Conservation (phyloP, 2,329 filamentous ascomycete species). For the Aspergillus unguis region DNA sequence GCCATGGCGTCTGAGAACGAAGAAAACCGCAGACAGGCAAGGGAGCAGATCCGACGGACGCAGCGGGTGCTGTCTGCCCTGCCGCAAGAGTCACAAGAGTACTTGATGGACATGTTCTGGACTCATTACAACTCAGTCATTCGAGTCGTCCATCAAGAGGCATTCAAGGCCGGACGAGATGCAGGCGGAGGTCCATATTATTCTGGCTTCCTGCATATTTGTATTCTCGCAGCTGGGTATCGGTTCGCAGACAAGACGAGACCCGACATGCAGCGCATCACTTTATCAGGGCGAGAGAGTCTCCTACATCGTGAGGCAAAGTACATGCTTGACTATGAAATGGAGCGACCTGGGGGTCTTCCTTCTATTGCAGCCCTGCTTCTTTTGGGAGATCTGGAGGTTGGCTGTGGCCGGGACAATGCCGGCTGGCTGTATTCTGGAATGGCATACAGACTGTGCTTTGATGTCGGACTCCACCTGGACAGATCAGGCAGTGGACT, state of each 20-base stretch:
- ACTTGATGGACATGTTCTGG: background rate
- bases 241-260: background rate
- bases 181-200: background rate
- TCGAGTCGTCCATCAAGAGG: background rate
- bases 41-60: background rate
- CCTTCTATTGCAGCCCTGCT: slow-evolving; percentile 1
- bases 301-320: background rate
- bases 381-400: background rate
- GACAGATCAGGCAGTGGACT: background rate
- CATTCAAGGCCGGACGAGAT: background rate
- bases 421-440: slow-evolving; percentile 1
- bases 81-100: background rate
- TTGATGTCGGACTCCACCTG: background rate
- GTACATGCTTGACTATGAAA: slow-evolving; percentile 3
- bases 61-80: background rate
- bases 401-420: background rate
- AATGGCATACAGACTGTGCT: slow-evolving; percentile 1
- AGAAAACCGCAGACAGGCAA: background rate
- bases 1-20: background rate
- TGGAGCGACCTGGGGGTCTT: background rate
- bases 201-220: background rate
- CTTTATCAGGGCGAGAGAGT: background rate
- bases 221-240: background rate
- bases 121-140: slow-evolving; percentile 1
- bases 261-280: background rate